phyloP scores from a whole-genome alignment of 805 yeast species.

The Candida ficus region DNA sequence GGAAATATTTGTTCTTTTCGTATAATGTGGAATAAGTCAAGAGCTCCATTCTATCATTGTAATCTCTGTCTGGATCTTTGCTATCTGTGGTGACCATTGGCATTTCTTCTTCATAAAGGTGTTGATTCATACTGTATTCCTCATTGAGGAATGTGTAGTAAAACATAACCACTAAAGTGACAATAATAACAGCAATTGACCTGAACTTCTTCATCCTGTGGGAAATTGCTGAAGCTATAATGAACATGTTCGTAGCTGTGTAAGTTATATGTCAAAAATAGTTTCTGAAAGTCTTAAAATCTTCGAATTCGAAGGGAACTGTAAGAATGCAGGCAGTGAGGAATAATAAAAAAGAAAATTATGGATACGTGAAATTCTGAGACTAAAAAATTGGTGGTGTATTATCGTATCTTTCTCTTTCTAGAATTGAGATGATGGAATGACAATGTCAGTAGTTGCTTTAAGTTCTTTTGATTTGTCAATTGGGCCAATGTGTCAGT shows the following conservation, averaged over 20 bases:
- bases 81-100: conserved; percentile 18
- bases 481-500: too few species aligned
- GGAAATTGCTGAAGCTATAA: neutral
- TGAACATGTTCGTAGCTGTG: neutral
- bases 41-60: conserved; percentile 2
- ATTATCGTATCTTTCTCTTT: too few species aligned
- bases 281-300: too few species aligned
- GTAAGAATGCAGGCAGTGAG: too few species aligned
- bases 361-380: too few species aligned
- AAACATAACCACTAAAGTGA: conserved; percentile 19
- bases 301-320: too few species aligned
- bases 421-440: too few species aligned
- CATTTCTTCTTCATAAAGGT: conserved; percentile 20
- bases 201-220: conserved; percentile 18
- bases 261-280: too few species aligned
- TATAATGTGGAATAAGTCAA: conserved; percentile 14
- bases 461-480: too few species aligned
- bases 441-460: too few species aligned
- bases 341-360: too few species aligned
- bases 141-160: conserved; percentile 26
- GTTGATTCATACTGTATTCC: conserved; percentile 19
- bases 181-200: conserved; percentile 11
- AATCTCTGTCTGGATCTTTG: conserved; percentile 2
- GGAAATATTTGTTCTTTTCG: conserved; percentile 36
- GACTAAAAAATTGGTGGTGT: too few species aligned